Conservation (phyloP, 1,284 basidiomycete species). For the Irpex sp. region DNA sequence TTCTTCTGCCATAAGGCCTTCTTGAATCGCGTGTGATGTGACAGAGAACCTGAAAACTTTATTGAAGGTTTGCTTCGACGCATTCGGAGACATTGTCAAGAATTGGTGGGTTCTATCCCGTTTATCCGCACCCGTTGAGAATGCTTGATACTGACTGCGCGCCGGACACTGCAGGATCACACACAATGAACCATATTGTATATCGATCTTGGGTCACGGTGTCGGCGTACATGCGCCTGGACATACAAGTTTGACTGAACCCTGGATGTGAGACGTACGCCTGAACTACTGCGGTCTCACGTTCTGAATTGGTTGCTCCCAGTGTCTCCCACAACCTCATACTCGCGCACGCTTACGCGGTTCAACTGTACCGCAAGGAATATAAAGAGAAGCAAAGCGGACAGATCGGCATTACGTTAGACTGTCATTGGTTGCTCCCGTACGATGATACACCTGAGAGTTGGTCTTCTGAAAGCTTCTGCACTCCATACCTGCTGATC, state of each 20-base stretch:
- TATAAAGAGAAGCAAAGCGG: slow-evolving; percentile 57
- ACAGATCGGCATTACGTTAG: slow-evolving; percentile 65
- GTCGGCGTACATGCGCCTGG: slow-evolving; percentile 64
- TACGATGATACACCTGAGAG: slow-evolving; percentile 45
- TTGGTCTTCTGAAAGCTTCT: slow-evolving; percentile 16
- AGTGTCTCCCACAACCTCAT: slow-evolving; percentile 70
- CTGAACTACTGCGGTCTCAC: not conserved
- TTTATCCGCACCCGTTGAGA: not conserved
- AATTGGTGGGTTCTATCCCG: slow-evolving; percentile 47
- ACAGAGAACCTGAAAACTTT: not conserved
- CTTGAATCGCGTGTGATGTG: not conserved
- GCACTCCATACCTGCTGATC: not conserved
- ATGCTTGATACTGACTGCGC: not conserved
- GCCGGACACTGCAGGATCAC: slow-evolving; percentile 44
- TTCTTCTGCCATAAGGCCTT: not conserved
- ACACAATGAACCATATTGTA: slow-evolving; percentile 72
- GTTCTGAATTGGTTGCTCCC: not conserved
- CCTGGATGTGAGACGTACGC: slow-evolving; percentile 59
- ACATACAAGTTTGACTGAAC: slow-evolving; percentile 64
- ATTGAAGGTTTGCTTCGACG: slow-evolving; percentile 56
- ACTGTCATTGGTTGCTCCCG: slow-evolving; percentile 49
- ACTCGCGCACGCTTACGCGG: slow-evolving; percentile 66
- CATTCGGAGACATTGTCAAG: slow-evolving; percentile 72
- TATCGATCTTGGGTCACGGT: slow-evolving; percentile 64
- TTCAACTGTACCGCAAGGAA: slow-evolving; percentile 59